phyloP scores from a whole-genome alignment of 108 stramenopile species.

The Chaetoceros tenuissimus region DNA sequence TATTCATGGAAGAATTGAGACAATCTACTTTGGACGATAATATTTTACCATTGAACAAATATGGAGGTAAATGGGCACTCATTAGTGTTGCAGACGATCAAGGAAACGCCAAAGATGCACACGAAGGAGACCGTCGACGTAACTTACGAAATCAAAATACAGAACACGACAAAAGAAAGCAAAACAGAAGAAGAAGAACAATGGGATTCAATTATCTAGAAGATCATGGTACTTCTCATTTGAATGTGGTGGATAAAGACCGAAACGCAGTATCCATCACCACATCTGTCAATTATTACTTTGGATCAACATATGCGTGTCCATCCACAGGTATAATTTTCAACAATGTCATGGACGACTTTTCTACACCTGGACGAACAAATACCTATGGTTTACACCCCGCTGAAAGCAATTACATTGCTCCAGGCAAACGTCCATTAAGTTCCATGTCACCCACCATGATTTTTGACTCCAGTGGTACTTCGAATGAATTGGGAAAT shows the following conservation, averaged over 20 bases:
- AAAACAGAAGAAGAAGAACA: conserved; percentile 13
- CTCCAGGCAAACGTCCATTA: conserved; percentile 63
- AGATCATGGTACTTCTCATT: conserved; percentile 71
- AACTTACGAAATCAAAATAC: not conserved
- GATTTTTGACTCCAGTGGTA: conserved; percentile 26
- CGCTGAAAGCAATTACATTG: conserved; percentile 55
- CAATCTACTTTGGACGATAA: conserved; percentile 26
- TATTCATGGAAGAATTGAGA: conserved; percentile 51
- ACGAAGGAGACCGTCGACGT: conserved; percentile 51
- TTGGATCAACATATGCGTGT: conserved; percentile 49
- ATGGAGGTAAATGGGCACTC: conserved; percentile 72
- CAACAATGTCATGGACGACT: conserved; percentile 76
- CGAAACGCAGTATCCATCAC: conserved; percentile 72
- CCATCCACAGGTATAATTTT: conserved; percentile 69
- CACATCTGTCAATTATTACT: conserved; percentile 55
- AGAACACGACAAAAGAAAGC: not conserved
- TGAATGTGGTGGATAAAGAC: conserved; percentile 69
- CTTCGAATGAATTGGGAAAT: conserved; percentile 22
- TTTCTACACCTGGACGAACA: conserved; percentile 50
- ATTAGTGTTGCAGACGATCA: conserved; percentile 26
- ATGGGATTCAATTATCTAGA: conserved; percentile 61
- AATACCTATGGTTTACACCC: conserved; percentile 63
- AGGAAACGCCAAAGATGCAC: conserved; percentile 22
- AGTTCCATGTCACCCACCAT: conserved; percentile 82
- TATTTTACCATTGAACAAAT: conserved; percentile 29